These are phyloP conservation scores for Tuctoria greenei DNA, from an alignment of 176 grass and related monocot genomes.

Conservation along the genomic window DNA sequence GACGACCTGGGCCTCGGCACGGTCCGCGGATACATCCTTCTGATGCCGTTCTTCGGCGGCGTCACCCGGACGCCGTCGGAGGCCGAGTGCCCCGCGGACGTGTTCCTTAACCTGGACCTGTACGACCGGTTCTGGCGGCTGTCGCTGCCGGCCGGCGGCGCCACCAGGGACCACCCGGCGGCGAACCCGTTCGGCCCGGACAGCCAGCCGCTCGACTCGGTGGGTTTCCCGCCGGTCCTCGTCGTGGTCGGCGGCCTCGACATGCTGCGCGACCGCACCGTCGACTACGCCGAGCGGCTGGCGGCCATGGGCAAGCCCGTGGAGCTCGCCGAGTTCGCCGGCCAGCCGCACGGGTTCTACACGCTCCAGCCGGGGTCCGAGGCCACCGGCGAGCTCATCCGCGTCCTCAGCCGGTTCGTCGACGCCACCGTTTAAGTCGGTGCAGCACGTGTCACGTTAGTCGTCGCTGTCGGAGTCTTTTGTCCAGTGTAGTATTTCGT, in stretches of 20 bases:
- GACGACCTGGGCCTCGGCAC: background rate
- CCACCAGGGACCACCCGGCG: constrained; percentile 65
- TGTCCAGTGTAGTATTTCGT: too few species aligned
- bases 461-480: background rate
- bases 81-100: constrained; percentile 46
- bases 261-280: constrained; percentile 62
- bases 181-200: constrained; percentile 78
- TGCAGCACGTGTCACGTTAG: background rate
- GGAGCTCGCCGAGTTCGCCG: constrained; percentile 56
- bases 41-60: constrained; percentile 93
- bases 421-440: background rate
- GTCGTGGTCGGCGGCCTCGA: constrained; percentile 64
- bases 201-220: constrained; percentile 36
- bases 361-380: constrained; percentile 64
- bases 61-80: constrained; percentile 54
- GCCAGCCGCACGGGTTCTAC: constrained; percentile 87
- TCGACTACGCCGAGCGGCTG: constrained; percentile 59
- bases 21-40: constrained; percentile 49
- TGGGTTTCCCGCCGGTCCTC: constrained; percentile 52
- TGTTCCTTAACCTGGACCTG: constrained; percentile 58
- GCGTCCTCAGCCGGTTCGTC: constrained; percentile 46
- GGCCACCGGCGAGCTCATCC: constrained; percentile 61
- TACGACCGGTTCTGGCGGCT: constrained; percentile 84
- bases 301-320: constrained; percentile 63
- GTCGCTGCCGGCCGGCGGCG: constrained; percentile 59